phyloP scores from a whole-genome alignment of 2,329 filamentous ascomycete species.

The Diaporthe eres region DNA sequence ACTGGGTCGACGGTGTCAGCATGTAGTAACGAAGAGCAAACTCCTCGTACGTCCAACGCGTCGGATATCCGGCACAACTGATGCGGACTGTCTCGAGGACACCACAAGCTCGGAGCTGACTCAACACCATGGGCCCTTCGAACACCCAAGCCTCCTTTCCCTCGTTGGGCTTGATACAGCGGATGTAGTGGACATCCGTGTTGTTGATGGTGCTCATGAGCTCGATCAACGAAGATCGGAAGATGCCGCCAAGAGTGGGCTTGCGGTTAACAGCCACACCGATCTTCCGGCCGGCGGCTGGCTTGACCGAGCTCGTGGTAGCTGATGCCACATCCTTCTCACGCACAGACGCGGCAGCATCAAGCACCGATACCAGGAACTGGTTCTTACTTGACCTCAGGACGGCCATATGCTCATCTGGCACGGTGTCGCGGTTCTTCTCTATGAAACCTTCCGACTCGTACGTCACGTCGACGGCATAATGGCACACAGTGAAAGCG shows the following conservation, averaged over 20 bases:
- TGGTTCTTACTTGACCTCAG: slow-evolving; percentile 85
- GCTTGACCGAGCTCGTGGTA: slow-evolving; percentile 80
- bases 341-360: slow-evolving; percentile 86
- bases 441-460: slow-evolving; percentile 99
- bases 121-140: slow-evolving; percentile 98
- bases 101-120: slow-evolving; percentile 97
- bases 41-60: slow-evolving; percentile 98
- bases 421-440: slow-evolving; percentile 98
- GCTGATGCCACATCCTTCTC: slow-evolving; percentile 85
- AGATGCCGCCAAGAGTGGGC: slow-evolving; percentile 96
- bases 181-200: slow-evolving; percentile 98
- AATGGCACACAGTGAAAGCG: slow-evolving; percentile 97
- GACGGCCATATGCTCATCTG: slow-evolving; percentile 97
- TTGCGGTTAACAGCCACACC: slow-evolving; percentile 95
- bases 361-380: slow-evolving; percentile 88
- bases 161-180: slow-evolving; percentile 99
- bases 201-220: slow-evolving; percentile 98
- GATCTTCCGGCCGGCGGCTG: slow-evolving; percentile 83
- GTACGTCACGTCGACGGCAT: slow-evolving; percentile 97
- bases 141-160: slow-evolving; percentile 98
- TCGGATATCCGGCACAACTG: slow-evolving; percentile 96
- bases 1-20: slow-evolving; percentile 89
- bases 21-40: slow-evolving; percentile 99
- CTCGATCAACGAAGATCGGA: slow-evolving; percentile 98
- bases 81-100: slow-evolving; percentile 98